Conservation (phyloP, 1,284 basidiomycete genomes). For the Ceratobasidium sp. region DNA sequence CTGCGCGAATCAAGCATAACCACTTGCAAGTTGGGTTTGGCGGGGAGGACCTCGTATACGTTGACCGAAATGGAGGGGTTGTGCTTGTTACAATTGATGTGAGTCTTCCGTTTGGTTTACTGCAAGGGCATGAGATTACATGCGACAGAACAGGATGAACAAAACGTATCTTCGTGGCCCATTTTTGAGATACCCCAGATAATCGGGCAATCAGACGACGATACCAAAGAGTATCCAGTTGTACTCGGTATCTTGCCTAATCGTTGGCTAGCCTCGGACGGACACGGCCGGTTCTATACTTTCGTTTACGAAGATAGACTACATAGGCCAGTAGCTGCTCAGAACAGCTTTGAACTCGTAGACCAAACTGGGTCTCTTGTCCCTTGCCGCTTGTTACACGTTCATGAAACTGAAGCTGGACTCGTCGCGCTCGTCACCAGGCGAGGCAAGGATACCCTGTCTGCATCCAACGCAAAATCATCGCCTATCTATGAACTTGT, state of each 20-base stretch:
- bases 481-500: slow-evolving; percentile 8
- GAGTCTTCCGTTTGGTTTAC: slow-evolving; percentile 62
- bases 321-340: background rate
- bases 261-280: slow-evolving; percentile 76
- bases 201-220: slow-evolving; percentile 49
- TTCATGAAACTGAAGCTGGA: slow-evolving; percentile 58
- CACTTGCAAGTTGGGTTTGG: slow-evolving; percentile 73
- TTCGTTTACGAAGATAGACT: slow-evolving; percentile 57
- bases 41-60: slow-evolving; percentile 67
- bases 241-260: slow-evolving; percentile 68
- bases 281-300: slow-evolving; percentile 77
- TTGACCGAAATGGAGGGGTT: slow-evolving; percentile 77
- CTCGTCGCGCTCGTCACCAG: slow-evolving; percentile 26
- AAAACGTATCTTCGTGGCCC: slow-evolving; percentile 39
- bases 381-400: slow-evolving; percentile 73
- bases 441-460: background rate
- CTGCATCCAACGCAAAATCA: slow-evolving; percentile 9
- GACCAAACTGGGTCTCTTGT: slow-evolving; percentile 49
- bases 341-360: slow-evolving; percentile 31
- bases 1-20: slow-evolving; percentile 87
- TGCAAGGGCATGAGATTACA: slow-evolving; percentile 63
- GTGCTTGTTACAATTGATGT: slow-evolving; percentile 73
- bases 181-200: slow-evolving; percentile 52
- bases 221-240: slow-evolving; percentile 82
- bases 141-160: slow-evolving; percentile 67